phyloP scores from a whole-genome alignment of 768 basidiomycete species.

The Naganishia vishniacii region DNA sequence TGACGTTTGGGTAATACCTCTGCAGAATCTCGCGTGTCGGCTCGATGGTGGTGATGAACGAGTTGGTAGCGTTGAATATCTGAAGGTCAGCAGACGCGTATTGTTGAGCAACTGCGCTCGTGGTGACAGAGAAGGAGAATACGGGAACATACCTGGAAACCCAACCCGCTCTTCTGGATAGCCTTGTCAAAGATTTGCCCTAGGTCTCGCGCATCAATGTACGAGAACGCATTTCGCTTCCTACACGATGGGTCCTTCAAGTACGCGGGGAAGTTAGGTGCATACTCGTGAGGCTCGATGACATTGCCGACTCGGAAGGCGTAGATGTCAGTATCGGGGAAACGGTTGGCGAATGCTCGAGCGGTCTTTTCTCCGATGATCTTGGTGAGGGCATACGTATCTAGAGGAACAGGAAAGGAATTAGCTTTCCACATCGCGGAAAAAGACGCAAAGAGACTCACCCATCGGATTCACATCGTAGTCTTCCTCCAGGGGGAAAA shows the following conservation, averaged over 20 bases:
- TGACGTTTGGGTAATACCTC: constrained; percentile 32
- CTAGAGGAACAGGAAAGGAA: constrained; percentile 27
- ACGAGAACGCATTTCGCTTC: constrained; percentile 46
- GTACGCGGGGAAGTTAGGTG: constrained; percentile 36
- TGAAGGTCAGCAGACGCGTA: neutral
- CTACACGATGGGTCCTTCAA: constrained; percentile 35
- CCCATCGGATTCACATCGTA: constrained; percentile 31
- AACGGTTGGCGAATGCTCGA: constrained; percentile 38
- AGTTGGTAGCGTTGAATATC: constrained; percentile 47
- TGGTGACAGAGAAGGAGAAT: neutral
- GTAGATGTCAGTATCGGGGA: constrained; percentile 37
- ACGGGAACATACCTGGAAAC: constrained; percentile 39
- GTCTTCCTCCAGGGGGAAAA: constrained; percentile 43
- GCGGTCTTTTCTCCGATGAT: constrained; percentile 43
- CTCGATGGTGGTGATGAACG: constrained; percentile 36
- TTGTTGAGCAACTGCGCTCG: no score
- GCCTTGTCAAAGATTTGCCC: constrained; percentile 44
- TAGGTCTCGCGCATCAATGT: constrained; percentile 46
- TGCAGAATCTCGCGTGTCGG: constrained; percentile 36
- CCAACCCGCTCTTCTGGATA: constrained; percentile 37
- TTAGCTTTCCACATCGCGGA: constrained; percentile 15
- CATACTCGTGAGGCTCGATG: constrained; percentile 46
- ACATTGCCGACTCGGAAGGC: constrained; percentile 45
- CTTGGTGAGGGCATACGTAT: constrained; percentile 41
- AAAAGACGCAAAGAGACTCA: neutral